Evolutionary conservation across 179 eudicot species (phyloP).

Genomic region (Camellia oleifera): DNA sequence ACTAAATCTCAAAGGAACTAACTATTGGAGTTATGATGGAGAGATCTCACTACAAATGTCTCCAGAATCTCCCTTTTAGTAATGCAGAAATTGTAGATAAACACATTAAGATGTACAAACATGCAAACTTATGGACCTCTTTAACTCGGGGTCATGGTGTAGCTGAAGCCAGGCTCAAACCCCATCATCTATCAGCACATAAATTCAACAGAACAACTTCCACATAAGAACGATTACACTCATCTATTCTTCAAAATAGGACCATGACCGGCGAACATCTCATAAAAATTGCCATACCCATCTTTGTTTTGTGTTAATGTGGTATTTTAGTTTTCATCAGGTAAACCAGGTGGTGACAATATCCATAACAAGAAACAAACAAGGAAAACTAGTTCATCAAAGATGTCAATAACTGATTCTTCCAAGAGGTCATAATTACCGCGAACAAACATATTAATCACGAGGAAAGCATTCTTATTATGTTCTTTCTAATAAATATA

Average conservation of each 20-base stretch:
- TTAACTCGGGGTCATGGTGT: background rate
- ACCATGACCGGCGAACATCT: background rate
- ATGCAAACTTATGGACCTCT: background rate
- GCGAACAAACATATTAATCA: too few species aligned
- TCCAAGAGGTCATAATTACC: too few species aligned
- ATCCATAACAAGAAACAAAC: background rate
- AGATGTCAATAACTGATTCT: background rate
- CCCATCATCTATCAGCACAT: background rate
- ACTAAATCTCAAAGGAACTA: background rate
- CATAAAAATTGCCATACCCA: background rate
- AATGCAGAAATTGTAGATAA: background rate
- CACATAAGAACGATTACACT: background rate
- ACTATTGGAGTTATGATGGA: background rate
- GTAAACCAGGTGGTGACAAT: background rate
- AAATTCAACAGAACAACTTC: background rate
- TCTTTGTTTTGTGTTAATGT: background rate
- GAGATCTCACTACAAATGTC: background rate
- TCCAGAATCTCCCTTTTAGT: background rate
- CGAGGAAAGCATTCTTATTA: too few species aligned
- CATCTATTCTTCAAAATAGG: background rate
- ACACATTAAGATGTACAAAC: background rate
- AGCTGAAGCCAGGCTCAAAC: background rate
- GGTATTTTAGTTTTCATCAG: too few species aligned
- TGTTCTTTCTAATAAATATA: background rate
- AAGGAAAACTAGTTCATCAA: background rate